Base-by-base conservation (phyloP, 2,329 filamentous ascomycete genomes). In the Zopfia rhizophila region DNA sequence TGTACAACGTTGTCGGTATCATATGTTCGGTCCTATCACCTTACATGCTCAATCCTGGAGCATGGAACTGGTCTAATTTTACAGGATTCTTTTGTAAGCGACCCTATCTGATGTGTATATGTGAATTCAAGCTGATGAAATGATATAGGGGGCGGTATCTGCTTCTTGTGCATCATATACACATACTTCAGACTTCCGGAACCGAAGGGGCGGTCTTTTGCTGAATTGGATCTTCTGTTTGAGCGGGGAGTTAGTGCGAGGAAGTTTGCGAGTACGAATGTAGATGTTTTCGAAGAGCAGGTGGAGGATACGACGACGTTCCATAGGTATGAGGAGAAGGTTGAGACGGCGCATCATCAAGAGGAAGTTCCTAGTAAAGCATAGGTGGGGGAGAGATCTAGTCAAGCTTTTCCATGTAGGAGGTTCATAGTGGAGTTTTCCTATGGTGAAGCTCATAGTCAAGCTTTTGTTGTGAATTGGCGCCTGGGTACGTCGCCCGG, bases 81-180 rank as follows among this genome's bases (percentile, higher is more conserved):
- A 83, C 91, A 0, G 91, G 91, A 19, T 95, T 96, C 75, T 95
- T 95, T 78, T 91, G 91, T n/a, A n/a, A n/a, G n/a, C n/a, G n/a
- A n/a, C n/a, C n/a, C n/a, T n/a, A n/a, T n/a, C n/a, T n/a, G n/a
- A n/a, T n/a, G n/a, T n/a, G n/a, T n/a, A n/a, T n/a, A n/a, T n/a
- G n/a, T n/a, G n/a, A n/a, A n/a, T n/a, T n/a, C n/a, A n/a, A n/a
- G n/a, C n/a, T n/a, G n/a, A n/a, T n/a, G n/a, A n/a, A n/a, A n/a
- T n/a, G n/a, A n/a, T n/a, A n/a, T n/a, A n/a, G n/a, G n/a, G 89
- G 86, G 84, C 11, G 89, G 86, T 0, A 86, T 90, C 45, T 93
- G 89, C 73, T 90, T 91, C 74, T 72, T 85, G 43, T 94, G 89
- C 75, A 84, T 92, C 61, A 74, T 94, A 12, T 96, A 93, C 74